Percentiles rank a stretch among this genome's conserved stretches.
Evolutionary conservation across 768 basidiomycete genomes (phyloP).

Genomic region (Hemileccinum rubropunctum): DNA sequence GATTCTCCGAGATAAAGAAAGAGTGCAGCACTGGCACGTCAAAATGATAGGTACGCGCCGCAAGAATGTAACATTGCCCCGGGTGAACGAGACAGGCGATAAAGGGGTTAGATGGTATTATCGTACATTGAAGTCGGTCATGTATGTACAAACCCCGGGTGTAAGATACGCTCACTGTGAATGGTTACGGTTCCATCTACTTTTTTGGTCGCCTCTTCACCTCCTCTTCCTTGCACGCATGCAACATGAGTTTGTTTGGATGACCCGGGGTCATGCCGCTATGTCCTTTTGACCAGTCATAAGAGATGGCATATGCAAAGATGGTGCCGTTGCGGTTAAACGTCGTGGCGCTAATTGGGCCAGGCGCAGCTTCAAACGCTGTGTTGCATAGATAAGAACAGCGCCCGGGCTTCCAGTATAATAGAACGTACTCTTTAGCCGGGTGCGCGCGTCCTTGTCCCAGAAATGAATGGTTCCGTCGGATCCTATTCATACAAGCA

Average conservation of each 20-base stretch:
- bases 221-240: conserved; percentile 85
- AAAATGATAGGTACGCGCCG: too few relatives aligned
- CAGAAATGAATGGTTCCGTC: conserved; percentile 91
- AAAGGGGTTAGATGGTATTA: conserved; percentile 9
- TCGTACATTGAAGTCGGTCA: conserved; percentile 12
- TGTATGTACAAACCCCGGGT: neutral
- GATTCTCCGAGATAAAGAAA: too few relatives aligned
- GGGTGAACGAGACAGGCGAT: neutral
- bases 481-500: conserved; percentile 45
- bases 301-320: conserved; percentile 90
- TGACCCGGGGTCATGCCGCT: conserved; percentile 70
- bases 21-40: too few relatives aligned
- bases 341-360: conserved; percentile 73
- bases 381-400: conserved; percentile 4
- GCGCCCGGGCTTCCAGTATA: neutral
- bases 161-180: too few relatives aligned
- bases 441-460: conserved; percentile 91
- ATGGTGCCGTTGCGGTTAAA: conserved; percentile 89
- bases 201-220: conserved; percentile 60
- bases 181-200: conserved; percentile 6
- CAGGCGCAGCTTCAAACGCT: conserved; percentile 74
- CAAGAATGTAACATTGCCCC: too few relatives aligned
- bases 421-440: conserved; percentile 70
- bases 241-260: conserved; percentile 81
- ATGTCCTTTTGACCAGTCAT: conserved; percentile 94